These are phyloP conservation scores for Acrodontium crateriforme DNA, from an alignment of 2,329 filamentous ascomycete genomes.

Conservation along the genomic window DNA sequence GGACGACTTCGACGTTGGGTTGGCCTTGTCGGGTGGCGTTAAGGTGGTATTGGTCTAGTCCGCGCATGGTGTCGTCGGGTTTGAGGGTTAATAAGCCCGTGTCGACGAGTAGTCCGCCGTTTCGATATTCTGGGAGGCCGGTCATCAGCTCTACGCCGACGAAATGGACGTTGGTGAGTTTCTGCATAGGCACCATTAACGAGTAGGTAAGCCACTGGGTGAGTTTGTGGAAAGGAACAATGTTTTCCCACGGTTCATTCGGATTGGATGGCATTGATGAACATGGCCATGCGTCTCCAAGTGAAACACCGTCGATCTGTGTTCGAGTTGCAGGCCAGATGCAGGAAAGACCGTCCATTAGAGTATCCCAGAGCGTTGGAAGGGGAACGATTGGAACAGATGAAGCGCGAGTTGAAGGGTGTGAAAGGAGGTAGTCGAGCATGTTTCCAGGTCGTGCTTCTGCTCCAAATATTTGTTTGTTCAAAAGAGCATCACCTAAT, in stretches of 20 bases:
- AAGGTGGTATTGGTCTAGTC: slow-evolving; percentile 53
- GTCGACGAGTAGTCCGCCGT: slow-evolving; percentile 78
- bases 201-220: slow-evolving; percentile 94
- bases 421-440: slow-evolving; percentile 86
- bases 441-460: slow-evolving; percentile 84
- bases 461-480: slow-evolving; percentile 69
- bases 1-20: slow-evolving; percentile 59
- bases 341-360: slow-evolving; percentile 72
- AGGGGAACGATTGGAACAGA: slow-evolving; percentile 78
- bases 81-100: slow-evolving; percentile 70
- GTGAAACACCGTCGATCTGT: slow-evolving; percentile 67
- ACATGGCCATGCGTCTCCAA: slow-evolving; percentile 93
- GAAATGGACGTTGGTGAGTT: slow-evolving; percentile 66
- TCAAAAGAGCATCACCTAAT: slow-evolving; percentile 62
- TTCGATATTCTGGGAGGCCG: slow-evolving; percentile 81
- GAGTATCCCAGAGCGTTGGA: slow-evolving; percentile 76
- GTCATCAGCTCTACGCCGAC: slow-evolving; percentile 73
- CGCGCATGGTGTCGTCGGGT: slow-evolving; percentile 52
- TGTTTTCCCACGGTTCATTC: slow-evolving; percentile 60
- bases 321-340: slow-evolving; percentile 88
- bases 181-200: slow-evolving; percentile 81
- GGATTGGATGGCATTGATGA: slow-evolving; percentile 65
- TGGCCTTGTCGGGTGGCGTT: slow-evolving; percentile 60
- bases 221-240: slow-evolving; percentile 85
- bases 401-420: slow-evolving; percentile 76